Evolutionary conservation across 352 stramenopile genomes (phyloP).

Genomic region (Phytophthora citrophthora): DNA sequence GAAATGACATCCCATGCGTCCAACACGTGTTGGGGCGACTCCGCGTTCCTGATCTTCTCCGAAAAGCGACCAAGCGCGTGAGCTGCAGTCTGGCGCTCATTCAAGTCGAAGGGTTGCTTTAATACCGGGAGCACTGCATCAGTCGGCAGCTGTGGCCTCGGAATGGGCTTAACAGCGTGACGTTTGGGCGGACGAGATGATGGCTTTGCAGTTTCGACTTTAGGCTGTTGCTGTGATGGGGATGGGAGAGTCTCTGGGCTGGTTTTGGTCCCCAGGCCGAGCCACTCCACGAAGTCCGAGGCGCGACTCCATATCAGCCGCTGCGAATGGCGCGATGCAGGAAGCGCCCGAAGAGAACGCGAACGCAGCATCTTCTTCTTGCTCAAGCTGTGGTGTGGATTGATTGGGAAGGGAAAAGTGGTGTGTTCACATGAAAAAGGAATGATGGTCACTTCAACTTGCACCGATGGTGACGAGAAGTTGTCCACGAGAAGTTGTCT

Average conservation of each 20-base stretch:
- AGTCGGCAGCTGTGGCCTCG: conserved; percentile 8
- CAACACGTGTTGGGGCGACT: conserved; percentile 23
- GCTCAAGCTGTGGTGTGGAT: conserved; percentile 3
- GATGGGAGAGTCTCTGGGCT: background rate
- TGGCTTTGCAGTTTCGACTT: background rate
- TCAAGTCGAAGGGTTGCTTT: conserved; percentile 4
- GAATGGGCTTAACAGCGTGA: conserved; percentile 13
- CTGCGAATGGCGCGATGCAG: conserved; percentile 17
- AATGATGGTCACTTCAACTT: conserved; percentile 1
- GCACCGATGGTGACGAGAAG: too few species aligned
- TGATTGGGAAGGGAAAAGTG: background rate
- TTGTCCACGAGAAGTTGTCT: too few species aligned
- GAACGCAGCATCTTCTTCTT: conserved; percentile 33
- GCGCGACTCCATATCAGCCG: conserved; percentile 44
- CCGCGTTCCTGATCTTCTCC: conserved; percentile 20
- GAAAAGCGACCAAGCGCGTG: conserved; percentile 34
- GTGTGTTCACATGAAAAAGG: conserved; percentile 2
- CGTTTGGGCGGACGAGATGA: conserved; percentile 5
- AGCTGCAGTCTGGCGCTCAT: conserved; percentile 6
- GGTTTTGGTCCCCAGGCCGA: conserved; percentile 23
- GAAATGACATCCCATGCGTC: conserved; percentile 37
- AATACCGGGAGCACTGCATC: conserved; percentile 8
- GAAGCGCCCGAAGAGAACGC: conserved; percentile 8
- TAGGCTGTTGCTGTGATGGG: background rate
- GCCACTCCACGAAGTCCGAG: conserved; percentile 46